Conservation (phyloP, 2,329 filamentous ascomycete species). For the Decorospora gaudefroyi region DNA sequence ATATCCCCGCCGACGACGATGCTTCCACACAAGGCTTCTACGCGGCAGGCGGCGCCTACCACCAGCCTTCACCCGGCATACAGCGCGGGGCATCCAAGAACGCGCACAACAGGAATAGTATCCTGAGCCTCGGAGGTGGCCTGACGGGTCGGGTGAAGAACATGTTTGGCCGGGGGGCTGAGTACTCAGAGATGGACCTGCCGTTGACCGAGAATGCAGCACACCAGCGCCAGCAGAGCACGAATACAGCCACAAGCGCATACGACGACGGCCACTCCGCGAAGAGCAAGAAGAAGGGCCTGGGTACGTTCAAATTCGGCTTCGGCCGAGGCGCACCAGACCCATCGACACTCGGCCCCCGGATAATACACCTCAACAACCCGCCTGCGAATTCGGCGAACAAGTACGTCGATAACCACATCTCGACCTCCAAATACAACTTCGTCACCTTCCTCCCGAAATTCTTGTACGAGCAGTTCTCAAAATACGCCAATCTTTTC, state of each 20-base stretch:
- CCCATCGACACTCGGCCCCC: conserved; percentile 85
- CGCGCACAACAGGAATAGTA: conserved; percentile 78
- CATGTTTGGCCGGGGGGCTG: conserved; percentile 80
- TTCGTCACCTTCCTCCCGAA: conserved; percentile 90
- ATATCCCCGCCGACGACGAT: conserved; percentile 78
- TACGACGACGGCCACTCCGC: conserved; percentile 36
- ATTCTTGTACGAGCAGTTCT: conserved; percentile 97
- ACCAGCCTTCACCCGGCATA: conserved; percentile 57
- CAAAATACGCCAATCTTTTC: conserved; percentile 98
- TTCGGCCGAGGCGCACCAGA: conserved; percentile 84
- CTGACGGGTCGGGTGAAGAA: conserved; percentile 86
- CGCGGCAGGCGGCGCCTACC: conserved; percentile 65
- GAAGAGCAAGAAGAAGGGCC: conserved; percentile 50
- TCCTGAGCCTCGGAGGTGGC: conserved; percentile 83
- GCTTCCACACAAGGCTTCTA: conserved; percentile 78
- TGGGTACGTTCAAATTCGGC: conserved; percentile 83
- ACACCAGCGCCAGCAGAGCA: conserved; percentile 49
- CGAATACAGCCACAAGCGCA: conserved; percentile 51
- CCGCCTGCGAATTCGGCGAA: conserved; percentile 85
- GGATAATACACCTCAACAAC: conserved; percentile 95
- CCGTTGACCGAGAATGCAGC: conserved; percentile 80
- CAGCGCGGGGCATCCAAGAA: conserved; percentile 59
- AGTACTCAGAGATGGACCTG: conserved; percentile 98
- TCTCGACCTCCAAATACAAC: conserved; percentile 98
- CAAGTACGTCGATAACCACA: conserved; percentile 94